Evolutionary conservation across 176 grass and related monocot species (phyloP).

Genomic region (Eragrostis curvula): DNA sequence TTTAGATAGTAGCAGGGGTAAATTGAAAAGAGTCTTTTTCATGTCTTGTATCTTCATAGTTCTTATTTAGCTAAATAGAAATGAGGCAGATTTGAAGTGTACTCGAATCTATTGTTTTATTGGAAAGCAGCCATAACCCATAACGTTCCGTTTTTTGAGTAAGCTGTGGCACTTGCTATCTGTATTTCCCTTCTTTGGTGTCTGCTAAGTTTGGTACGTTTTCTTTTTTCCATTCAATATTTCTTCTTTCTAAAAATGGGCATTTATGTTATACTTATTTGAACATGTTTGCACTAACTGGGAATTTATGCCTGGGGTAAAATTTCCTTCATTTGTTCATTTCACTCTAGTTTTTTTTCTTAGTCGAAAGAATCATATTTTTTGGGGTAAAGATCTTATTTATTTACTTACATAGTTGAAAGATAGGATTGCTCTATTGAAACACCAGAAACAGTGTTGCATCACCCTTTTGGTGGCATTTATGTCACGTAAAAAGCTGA

Average conservation of each 20-base stretch:
- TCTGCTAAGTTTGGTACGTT: too few species aligned
- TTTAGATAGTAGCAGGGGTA: conserved; percentile 50
- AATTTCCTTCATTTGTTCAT: too few species aligned
- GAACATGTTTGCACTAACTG: too few species aligned
- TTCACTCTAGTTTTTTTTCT: too few species aligned
- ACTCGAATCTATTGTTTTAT: conserved; percentile 32
- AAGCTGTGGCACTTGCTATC: neutral
- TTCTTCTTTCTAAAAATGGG: neutral
- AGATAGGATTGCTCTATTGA: too few species aligned
- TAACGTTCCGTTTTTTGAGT: neutral
- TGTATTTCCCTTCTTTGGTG: too few species aligned
- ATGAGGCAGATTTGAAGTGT: conserved; percentile 44
- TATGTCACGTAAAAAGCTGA: neutral
- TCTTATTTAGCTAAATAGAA: conserved; percentile 48
- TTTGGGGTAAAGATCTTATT: too few species aligned
- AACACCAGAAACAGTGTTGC: neutral
- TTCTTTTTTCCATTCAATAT: neutral
- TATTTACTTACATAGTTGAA: neutral
- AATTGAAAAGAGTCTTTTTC: conserved; percentile 24
- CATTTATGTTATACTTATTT: neutral
- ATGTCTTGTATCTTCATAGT: conserved; percentile 28
- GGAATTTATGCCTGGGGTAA: too few species aligned
- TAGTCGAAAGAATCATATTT: too few species aligned
- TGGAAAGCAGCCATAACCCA: neutral
- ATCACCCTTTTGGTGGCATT: neutral